Percentiles rank a stretch among this genome's conserved stretches.
Conservation (phyloP, 2,329 filamentous ascomycete genomes). For the Coleophoma cylindrospora region DNA sequence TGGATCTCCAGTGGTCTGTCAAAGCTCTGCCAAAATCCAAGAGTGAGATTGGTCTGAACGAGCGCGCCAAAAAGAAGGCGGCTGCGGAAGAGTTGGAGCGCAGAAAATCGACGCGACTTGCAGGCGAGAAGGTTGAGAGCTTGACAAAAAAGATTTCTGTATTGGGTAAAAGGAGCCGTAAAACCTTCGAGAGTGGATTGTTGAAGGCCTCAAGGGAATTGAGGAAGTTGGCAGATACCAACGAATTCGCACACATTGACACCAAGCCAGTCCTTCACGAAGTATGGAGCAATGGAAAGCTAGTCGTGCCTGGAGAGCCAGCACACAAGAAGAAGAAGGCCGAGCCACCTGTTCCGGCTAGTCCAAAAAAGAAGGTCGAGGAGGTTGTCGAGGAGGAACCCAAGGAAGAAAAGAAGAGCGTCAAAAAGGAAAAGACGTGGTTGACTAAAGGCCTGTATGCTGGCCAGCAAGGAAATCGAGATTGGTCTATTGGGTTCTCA, state of each 20-base stretch:
- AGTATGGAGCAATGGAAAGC: constrained; percentile 62
- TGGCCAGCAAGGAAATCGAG: constrained; percentile 55
- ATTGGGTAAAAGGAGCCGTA: constrained; percentile 56
- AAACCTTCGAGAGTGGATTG: constrained; percentile 43
- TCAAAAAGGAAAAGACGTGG: constrained; percentile 42
- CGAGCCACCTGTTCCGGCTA: constrained; percentile 1
- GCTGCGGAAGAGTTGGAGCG: constrained; percentile 21
- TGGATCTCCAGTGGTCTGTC: constrained; percentile 39
- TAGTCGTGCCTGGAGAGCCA: constrained; percentile 38
- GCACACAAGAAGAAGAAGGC: constrained; percentile 18
- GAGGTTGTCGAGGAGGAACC: constrained; percentile 7
- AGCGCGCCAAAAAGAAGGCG: constrained; percentile 22
- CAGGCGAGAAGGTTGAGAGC: constrained; percentile 36
- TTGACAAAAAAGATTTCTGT: constrained; percentile 44
- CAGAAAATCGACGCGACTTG: constrained; percentile 35
- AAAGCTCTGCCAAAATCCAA: constrained; percentile 30
- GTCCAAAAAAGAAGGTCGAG: constrained; percentile 6
- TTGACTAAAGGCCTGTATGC: constrained; percentile 80
- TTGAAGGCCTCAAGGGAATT: constrained; percentile 51
- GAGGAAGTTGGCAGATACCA: constrained; percentile 54
- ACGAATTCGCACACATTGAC: constrained; percentile 56
- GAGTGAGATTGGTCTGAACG: constrained; percentile 16
- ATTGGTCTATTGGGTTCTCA: constrained; percentile 19
- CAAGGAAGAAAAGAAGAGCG: constrained; percentile 25
- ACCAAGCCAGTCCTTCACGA: constrained; percentile 51